Percentiles rank a stretch among this genome's conserved stretches.
Evolutionary conservation across 345 rosid species (phyloP).

Genomic region (Kandelia obovata): DNA sequence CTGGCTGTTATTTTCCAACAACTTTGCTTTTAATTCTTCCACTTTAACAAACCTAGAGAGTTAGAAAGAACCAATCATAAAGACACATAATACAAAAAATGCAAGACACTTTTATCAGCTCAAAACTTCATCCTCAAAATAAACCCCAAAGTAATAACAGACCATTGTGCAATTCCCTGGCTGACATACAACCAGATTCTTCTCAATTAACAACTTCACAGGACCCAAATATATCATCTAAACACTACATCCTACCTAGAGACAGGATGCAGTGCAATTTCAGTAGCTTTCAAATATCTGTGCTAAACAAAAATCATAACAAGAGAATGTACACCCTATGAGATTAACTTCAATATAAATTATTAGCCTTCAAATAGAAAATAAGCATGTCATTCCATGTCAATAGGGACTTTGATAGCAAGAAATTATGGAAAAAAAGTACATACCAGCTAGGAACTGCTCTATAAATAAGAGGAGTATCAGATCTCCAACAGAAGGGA

Average conservation of each 20-base stretch:
- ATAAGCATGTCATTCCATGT: neutral
- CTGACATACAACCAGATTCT: too few species aligned
- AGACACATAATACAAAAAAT: neutral
- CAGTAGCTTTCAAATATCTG: too few species aligned
- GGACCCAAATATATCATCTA: too few species aligned
- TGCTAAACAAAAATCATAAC: too few species aligned
- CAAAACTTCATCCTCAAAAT: too few species aligned
- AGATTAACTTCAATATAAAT: neutral
- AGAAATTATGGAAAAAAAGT: neutral
- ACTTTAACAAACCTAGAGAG: conserved; percentile 80
- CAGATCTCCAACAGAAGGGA: conserved; percentile 95
- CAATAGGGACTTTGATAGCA: neutral
- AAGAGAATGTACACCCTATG: neutral
- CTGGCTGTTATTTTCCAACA: conserved; percentile 78
- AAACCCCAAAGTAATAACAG: too few species aligned
- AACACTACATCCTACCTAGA: too few species aligned
- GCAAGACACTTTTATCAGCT: too few species aligned
- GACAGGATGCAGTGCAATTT: too few species aligned
- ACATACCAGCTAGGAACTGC: conserved; percentile 96
- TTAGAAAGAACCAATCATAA: neutral
- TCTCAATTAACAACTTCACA: too few species aligned
- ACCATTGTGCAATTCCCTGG: too few species aligned
- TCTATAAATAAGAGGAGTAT: conserved; percentile 89
- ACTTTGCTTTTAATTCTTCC: conserved; percentile 67
- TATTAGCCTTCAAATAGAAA: neutral